Conservation (phyloP, 2,329 filamentous ascomycete species). For the Ophiostoma montium region DNA sequence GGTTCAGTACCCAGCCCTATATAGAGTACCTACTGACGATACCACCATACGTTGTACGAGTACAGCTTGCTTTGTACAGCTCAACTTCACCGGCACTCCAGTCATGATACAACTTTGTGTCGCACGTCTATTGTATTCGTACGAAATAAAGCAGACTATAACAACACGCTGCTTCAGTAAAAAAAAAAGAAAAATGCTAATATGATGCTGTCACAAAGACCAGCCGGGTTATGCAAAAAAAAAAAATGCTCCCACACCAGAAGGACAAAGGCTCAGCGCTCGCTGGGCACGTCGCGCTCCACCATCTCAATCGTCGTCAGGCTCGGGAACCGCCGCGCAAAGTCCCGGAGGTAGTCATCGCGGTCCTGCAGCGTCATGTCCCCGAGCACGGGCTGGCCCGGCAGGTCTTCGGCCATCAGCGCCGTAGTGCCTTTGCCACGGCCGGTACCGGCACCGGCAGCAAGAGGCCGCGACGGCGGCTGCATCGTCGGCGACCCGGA, state of each 20-base stretch:
- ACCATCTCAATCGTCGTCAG: conserved; percentile 77
- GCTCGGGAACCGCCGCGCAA: conserved; percentile 77
- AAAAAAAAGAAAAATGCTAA: background rate
- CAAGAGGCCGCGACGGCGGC: conserved; percentile 8
- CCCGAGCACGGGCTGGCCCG: conserved; percentile 34
- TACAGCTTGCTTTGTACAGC: too few species aligned
- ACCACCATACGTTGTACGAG: background rate
- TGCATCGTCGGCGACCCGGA: conserved; percentile 27
- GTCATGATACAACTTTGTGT: too few species aligned
- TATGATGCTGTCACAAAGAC: too few species aligned
- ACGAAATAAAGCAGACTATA: too few species aligned
- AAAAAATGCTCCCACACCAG: background rate
- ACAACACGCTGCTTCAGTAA: background rate
- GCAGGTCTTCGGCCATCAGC: conserved; percentile 31
- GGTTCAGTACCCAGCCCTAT: background rate
- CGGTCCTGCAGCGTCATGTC: conserved; percentile 40
- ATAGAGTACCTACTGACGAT: background rate
- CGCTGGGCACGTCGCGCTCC: conserved; percentile 46
- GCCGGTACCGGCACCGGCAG: background rate
- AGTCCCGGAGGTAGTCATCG: conserved; percentile 54
- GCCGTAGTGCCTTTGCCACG: conserved; percentile 11
- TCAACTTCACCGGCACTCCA: too few species aligned
- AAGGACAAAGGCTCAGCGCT: conserved; percentile 13
- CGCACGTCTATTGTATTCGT: too few species aligned
- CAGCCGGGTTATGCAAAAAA: too few species aligned